phyloP scores from a whole-genome alignment of 139 green algal genomes.

The Coccomyxa sp. region DNA sequence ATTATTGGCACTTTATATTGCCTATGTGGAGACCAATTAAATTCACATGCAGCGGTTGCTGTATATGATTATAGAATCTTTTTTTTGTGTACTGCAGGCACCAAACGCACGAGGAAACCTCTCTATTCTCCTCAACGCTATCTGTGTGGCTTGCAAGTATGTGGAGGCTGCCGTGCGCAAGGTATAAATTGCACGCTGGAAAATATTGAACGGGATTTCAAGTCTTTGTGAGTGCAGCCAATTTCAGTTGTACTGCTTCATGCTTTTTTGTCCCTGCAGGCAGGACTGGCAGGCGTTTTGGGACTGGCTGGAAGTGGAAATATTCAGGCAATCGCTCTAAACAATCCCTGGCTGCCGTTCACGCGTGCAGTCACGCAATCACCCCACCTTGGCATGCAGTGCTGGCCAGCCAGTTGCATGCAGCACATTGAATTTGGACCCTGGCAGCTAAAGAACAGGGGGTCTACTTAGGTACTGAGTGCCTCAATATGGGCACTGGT shows the following conservation, averaged over 20 bases:
- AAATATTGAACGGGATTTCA: not conserved
- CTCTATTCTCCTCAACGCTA: constrained; percentile 51
- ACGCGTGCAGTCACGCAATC: not conserved
- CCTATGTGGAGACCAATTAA: not conserved
- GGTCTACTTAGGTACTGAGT: not conserved
- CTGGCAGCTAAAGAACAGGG: no score
- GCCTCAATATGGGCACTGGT: not conserved
- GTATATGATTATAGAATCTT: no score
- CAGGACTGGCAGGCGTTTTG: constrained; percentile 49
- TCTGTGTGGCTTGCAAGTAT: constrained; percentile 66
- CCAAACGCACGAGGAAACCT: constrained; percentile 38
- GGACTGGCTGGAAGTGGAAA: constrained; percentile 52
- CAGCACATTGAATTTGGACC: not conserved
- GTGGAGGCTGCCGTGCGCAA: constrained; percentile 42
- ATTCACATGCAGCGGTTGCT: no score
- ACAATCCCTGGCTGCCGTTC: not conserved
- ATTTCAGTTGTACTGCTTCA: not conserved
- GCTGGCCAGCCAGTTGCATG: not conserved
- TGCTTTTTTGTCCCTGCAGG: constrained; percentile 17
- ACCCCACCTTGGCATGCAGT: not conserved
- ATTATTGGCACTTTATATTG: not conserved
- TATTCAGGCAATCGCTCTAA: constrained; percentile 22
- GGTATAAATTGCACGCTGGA: constrained; percentile 1
- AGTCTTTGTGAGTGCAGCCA: not conserved
- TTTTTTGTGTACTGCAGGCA: not conserved